A percentile compares a stretch with the other conserved stretches of the same genome.
These are phyloP conservation scores for Kingdonia uniflora DNA, from an alignment of 164 flowering plant species.

Conservation along the genomic window DNA sequence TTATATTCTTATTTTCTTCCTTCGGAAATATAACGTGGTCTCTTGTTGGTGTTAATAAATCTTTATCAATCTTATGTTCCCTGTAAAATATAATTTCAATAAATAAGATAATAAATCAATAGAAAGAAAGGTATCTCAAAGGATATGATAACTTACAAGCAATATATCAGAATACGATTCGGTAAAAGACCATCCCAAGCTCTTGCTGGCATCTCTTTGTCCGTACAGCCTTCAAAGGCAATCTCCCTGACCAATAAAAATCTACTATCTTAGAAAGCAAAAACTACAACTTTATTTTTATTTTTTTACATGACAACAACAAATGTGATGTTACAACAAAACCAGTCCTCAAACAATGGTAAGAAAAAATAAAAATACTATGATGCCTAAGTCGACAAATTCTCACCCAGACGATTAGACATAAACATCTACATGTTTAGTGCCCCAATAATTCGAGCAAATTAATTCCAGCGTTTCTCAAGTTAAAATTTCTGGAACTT, in stretches of 20 bases:
- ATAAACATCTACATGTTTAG: too few relatives aligned
- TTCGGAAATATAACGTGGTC: conserved; percentile 46
- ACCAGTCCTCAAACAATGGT: too few relatives aligned
- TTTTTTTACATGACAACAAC: too few relatives aligned
- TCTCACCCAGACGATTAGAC: too few relatives aligned
- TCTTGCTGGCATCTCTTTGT: conserved; percentile 28
- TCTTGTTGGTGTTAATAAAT: conserved; percentile 39
- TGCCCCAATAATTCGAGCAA: too few relatives aligned
- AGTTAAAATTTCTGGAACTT: too few relatives aligned
- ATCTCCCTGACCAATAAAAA: conserved; percentile 37
- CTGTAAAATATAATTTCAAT: conserved; percentile 23
- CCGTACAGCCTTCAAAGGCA: conserved; percentile 25
- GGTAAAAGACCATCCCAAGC: conserved; percentile 74
- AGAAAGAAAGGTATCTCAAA: neutral
- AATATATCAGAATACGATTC: conserved; percentile 5
- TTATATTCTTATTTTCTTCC: conserved; percentile 13
- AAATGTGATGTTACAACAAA: too few relatives aligned
- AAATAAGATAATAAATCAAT: neutral
- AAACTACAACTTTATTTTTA: too few relatives aligned
- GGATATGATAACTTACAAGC: conserved; percentile 32
- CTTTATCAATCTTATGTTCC: conserved; percentile 41
- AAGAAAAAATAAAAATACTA: too few relatives aligned
- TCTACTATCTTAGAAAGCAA: too few relatives aligned
- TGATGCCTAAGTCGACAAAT: too few relatives aligned
- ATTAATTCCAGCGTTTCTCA: too few relatives aligned